Evolutionary conservation across 768 basidiomycete genomes (phyloP).

Genomic region (Russula lepida): DNA sequence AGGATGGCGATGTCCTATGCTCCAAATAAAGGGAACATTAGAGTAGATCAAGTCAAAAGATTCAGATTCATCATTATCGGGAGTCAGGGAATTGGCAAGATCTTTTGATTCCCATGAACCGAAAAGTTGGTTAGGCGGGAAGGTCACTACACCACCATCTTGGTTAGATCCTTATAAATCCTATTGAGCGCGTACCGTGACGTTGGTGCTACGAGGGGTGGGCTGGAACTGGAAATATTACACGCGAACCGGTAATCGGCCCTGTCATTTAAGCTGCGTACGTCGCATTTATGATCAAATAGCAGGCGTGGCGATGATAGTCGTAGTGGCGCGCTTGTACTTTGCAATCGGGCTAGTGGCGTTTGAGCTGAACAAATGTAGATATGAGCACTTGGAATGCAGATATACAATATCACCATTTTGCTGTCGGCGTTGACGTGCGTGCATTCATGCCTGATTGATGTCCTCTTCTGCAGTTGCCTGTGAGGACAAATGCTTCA

Average conservation of each 20-base stretch:
- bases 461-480: not conserved
- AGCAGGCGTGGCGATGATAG: not conserved
- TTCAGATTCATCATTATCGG: not conserved
- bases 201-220: not conserved
- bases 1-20: not conserved
- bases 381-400: not conserved
- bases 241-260: not conserved
- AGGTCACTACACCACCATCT: not conserved
- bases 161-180: not conserved
- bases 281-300: not conserved
- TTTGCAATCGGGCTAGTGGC: not conserved
- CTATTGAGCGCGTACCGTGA: not conserved
- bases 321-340: not conserved
- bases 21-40: not conserved
- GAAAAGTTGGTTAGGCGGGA: not conserved
- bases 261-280: not conserved
- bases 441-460: not conserved
- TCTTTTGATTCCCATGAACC: not conserved
- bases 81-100: not conserved
- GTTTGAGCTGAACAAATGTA: not conserved
- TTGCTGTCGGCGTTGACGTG: not conserved
- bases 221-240: slow-evolving; percentile 2
- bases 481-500: not conserved
- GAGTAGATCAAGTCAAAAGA: not conserved
- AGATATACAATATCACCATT: not conserved